phyloP scores from a whole-genome alignment of 495 filamentous ascomycete species.

The Chlorociboria aeruginascens region DNA sequence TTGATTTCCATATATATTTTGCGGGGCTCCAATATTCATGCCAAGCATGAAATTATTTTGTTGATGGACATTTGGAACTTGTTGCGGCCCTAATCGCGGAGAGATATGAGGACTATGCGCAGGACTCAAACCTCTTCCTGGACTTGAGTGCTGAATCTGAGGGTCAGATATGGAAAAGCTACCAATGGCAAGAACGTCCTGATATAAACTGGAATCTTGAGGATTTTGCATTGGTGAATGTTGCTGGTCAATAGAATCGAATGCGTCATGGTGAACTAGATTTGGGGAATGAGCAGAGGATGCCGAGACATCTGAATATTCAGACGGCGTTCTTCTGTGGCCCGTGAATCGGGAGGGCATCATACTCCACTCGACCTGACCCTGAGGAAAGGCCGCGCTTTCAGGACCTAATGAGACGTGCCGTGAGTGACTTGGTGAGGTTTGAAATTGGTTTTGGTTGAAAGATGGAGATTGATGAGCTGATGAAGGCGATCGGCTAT shows the following conservation, averaged over 20 bases:
- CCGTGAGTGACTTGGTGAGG: conserved; percentile 55
- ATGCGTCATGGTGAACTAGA: conserved; percentile 63
- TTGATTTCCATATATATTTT: conserved; percentile 42
- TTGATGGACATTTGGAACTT: conserved; percentile 39
- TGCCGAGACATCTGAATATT: conserved; percentile 76
- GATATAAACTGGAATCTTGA: conserved; percentile 61
- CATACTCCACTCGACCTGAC: conserved; percentile 51
- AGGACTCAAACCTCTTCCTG: conserved; percentile 54
- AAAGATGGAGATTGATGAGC: conserved; percentile 45
- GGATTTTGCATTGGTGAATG: conserved; percentile 71
- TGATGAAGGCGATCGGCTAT: conserved; percentile 41
- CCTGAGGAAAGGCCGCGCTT: conserved; percentile 56
- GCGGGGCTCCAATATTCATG: conserved; percentile 25
- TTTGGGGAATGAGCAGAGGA: conserved; percentile 78
- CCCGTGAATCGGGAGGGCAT: conserved; percentile 59
- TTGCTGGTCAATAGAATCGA: conserved; percentile 59
- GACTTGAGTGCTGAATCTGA: conserved; percentile 38
- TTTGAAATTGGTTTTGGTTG: conserved; percentile 42
- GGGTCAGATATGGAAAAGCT: conserved; percentile 75
- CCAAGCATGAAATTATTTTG: conserved; percentile 38
- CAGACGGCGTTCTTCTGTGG: conserved; percentile 77
- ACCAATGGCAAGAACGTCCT: conserved; percentile 64
- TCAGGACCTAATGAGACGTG: conserved; percentile 73
- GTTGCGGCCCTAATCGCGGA: conserved; percentile 69
- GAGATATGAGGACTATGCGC: conserved; percentile 78